Evolutionary conservation across 148 eudicot genomes (phyloP).

Genomic region (Chenopodium suecicum): DNA sequence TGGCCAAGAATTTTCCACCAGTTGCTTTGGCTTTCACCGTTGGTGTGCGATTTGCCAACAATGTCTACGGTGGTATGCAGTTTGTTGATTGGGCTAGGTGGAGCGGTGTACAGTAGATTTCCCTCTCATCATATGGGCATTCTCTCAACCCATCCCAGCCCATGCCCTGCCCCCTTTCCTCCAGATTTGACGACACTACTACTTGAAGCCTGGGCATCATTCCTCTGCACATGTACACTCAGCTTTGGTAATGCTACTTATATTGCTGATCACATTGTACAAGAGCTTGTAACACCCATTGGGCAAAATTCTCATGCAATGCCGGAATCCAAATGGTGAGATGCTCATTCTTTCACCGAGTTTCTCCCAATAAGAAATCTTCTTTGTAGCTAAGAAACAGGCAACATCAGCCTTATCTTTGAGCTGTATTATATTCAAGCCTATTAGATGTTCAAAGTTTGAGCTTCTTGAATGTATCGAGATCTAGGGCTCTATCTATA

Average conservation of each 20-base stretch:
- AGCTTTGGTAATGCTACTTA: neutral
- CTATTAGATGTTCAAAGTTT: no score
- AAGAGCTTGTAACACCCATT: neutral
- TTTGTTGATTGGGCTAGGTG: slow-evolving; percentile 67
- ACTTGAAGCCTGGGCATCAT: slow-evolving; percentile 4
- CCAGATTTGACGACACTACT: neutral
- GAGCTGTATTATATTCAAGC: neutral
- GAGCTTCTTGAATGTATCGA: no score
- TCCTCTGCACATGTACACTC: neutral
- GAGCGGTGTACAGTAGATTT: slow-evolving; percentile 52
- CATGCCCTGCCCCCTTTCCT: neutral
- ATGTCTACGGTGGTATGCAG: slow-evolving; percentile 64
- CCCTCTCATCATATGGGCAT: neutral
- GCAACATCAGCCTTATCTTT: neutral
- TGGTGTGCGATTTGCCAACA: slow-evolving; percentile 66
- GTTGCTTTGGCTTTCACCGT: slow-evolving; percentile 62
- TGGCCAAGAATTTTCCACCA: slow-evolving; percentile 56
- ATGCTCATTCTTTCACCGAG: neutral
- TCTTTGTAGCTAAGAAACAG: neutral
- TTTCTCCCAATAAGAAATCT: neutral
- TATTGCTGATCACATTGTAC: neutral
- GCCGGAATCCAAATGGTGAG: neutral
- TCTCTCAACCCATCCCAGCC: neutral
- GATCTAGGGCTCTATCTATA: no score
- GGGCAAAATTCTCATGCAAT: neutral